Conservation (phyloP, 2,329 filamentous ascomycete genomes). For the Scytalidium lignicola region DNA sequence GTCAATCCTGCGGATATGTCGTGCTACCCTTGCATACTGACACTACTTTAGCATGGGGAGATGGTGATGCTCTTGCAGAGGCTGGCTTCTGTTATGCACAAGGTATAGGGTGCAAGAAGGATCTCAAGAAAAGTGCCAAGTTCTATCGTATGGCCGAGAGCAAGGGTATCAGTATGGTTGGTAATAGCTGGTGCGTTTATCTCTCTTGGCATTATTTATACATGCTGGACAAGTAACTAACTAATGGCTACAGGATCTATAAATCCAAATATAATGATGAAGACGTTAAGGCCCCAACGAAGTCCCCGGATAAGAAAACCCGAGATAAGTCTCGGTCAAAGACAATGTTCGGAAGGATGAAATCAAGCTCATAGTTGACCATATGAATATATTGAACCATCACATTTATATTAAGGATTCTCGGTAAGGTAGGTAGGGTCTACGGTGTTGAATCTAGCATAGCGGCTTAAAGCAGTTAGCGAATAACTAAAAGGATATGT, state of each 20-base stretch:
- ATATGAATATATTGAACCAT: too few species aligned
- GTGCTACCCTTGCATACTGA: too few species aligned
- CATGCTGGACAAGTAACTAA: slow-evolving; percentile 1
- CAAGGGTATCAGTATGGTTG: slow-evolving; percentile 95
- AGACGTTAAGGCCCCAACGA: slow-evolving; percentile 26
- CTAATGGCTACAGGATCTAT: slow-evolving; percentile 67
- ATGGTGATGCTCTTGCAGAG: slow-evolving; percentile 88
- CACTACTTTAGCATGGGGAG: slow-evolving; percentile 67
- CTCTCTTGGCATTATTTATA: neutral
- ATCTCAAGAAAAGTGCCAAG: slow-evolving; percentile 86
- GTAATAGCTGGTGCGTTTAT: slow-evolving; percentile 84
- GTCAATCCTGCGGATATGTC: too few species aligned
- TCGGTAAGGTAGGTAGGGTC: too few species aligned
- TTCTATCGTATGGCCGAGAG: slow-evolving; percentile 88
- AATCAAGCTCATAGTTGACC: slow-evolving; percentile 4
- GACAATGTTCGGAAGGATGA: slow-evolving; percentile 59
- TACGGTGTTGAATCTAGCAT: too few species aligned
- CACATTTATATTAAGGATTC: too few species aligned
- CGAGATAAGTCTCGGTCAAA: slow-evolving; percentile 73
- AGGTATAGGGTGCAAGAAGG: slow-evolving; percentile 90
- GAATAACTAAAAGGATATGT: too few species aligned
- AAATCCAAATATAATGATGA: slow-evolving; percentile 87
- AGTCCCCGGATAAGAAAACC: slow-evolving; percentile 50
- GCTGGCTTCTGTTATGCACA: slow-evolving; percentile 95
- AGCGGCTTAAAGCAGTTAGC: too few species aligned